Conservation (phyloP, 169 alveolate genomes). For the Neospora caninum region DNA sequence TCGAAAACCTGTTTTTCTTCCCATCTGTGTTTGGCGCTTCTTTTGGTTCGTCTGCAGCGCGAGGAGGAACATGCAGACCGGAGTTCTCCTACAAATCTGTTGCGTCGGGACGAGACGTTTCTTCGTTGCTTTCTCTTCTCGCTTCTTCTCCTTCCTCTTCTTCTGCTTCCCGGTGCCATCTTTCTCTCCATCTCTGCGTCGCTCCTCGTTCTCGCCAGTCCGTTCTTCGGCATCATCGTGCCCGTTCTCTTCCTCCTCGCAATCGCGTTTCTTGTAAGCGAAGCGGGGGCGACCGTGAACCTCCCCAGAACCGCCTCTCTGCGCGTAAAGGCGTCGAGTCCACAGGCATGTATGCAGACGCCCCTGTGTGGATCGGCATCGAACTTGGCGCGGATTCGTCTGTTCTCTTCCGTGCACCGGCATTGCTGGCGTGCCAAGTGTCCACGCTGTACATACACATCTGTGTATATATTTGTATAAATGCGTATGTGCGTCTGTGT, state of each 20-base stretch:
- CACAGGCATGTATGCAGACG: too few species aligned
- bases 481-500: too few species aligned
- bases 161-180: neutral
- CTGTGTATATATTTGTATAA: too few species aligned
- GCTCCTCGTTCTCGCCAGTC: neutral
- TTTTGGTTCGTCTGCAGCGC: too few species aligned
- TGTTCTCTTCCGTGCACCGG: too few species aligned
- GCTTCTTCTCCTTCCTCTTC: neutral
- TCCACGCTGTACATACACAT: too few species aligned
- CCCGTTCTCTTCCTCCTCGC: neutral
- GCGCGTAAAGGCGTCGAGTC: too few species aligned
- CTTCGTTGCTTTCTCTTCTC: neutral
- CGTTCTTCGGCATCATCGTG: neutral
- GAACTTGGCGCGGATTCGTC: too few species aligned
- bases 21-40: neutral
- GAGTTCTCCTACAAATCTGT: neutral
- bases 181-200: neutral
- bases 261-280: neutral
- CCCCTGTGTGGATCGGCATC: too few species aligned
- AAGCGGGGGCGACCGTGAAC: neutral
- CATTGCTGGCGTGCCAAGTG: too few species aligned
- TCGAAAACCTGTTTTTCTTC: neutral
- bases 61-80: neutral
- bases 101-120: neutral
- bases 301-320: neutral